These are phyloP conservation scores for Diutina siamensis DNA, from an alignment of 1,139 yeast genomes.

Conservation along the genomic window DNA sequence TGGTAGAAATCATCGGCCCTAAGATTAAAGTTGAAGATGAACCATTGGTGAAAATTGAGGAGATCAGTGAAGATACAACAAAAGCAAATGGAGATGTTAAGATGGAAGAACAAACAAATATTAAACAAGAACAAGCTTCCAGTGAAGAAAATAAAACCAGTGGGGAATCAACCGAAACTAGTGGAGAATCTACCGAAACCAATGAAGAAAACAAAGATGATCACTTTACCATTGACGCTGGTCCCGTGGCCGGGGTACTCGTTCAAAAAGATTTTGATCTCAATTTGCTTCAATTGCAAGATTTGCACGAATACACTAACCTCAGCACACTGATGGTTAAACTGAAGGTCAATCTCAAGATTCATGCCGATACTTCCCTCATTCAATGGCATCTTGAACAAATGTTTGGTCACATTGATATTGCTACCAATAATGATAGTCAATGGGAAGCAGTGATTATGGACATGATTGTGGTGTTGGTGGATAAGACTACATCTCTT, in stretches of 20 bases:
- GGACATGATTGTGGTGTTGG: conserved; percentile 31
- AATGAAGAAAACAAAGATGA: conserved; percentile 1
- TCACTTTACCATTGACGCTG: not conserved
- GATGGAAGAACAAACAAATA: conserved; percentile 6
- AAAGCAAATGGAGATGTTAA: conserved; percentile 1
- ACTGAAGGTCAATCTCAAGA: conserved; percentile 67
- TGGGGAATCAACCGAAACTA: conserved; percentile 11
- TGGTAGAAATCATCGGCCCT: conserved; percentile 7
- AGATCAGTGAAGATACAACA: conserved; percentile 1
- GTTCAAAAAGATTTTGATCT: conserved; percentile 88
- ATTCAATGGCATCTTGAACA: conserved; percentile 85
- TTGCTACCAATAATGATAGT: conserved; percentile 51
- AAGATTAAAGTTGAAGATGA: conserved; percentile 10
- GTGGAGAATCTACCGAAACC: too few species aligned
- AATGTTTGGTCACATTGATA: conserved; percentile 83
- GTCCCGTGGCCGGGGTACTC: conserved; percentile 65
- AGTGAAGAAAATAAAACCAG: conserved; percentile 11
- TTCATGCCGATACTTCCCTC: conserved; percentile 71
- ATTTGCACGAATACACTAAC: conserved; percentile 81
- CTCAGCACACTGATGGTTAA: conserved; percentile 76
- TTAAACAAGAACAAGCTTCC: conserved; percentile 3
- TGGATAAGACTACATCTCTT: conserved; percentile 28
- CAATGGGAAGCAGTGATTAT: conserved; percentile 39
- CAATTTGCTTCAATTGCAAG: conserved; percentile 70
- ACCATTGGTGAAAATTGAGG: conserved; percentile 3